Conservation (phyloP, 2,329 filamentous ascomycete species). For the Tothia fuscella region DNA sequence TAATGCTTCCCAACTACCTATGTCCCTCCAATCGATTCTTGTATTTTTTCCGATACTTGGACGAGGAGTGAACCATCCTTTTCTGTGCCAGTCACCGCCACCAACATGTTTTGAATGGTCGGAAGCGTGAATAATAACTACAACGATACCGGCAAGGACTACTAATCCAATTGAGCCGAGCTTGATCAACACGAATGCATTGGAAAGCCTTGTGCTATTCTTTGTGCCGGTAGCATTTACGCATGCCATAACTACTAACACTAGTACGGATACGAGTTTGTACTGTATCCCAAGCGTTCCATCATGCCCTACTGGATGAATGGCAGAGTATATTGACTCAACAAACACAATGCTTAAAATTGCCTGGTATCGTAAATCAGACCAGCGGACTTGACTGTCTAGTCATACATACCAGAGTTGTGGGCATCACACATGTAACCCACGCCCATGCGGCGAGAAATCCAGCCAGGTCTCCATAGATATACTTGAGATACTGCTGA, state of each 20-base stretch:
- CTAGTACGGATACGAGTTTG: constrained; percentile 27
- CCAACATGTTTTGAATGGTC: constrained; percentile 21
- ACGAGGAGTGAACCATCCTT: constrained; percentile 44
- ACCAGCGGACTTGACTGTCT: too few relatives aligned
- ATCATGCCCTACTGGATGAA: background rate
- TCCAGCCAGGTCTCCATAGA: constrained; percentile 49
- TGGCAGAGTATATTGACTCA: constrained; percentile 17
- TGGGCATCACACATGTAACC: constrained; percentile 53
- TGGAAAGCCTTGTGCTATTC: constrained; percentile 28
- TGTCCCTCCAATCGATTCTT: constrained; percentile 21
- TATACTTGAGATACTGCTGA: constrained; percentile 49
- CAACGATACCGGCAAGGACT: constrained; percentile 20
- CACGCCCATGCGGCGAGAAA: constrained; percentile 55
- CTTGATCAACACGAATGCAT: constrained; percentile 31
- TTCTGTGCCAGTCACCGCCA: constrained; percentile 27
- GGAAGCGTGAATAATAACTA: constrained; percentile 20
- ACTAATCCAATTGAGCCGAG: constrained; percentile 22
- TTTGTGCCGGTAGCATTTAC: constrained; percentile 34
- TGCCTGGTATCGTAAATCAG: too few relatives aligned
- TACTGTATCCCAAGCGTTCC: constrained; percentile 12
- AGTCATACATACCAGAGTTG: too few relatives aligned
- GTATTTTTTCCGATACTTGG: constrained; percentile 36
- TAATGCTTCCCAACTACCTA: constrained; percentile 46
- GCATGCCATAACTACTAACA: constrained; percentile 28
- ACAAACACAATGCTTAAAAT: constrained; percentile 53